Conservation (phyloP, 768 basidiomycete species). For the Tylopilus intermedius region DNA sequence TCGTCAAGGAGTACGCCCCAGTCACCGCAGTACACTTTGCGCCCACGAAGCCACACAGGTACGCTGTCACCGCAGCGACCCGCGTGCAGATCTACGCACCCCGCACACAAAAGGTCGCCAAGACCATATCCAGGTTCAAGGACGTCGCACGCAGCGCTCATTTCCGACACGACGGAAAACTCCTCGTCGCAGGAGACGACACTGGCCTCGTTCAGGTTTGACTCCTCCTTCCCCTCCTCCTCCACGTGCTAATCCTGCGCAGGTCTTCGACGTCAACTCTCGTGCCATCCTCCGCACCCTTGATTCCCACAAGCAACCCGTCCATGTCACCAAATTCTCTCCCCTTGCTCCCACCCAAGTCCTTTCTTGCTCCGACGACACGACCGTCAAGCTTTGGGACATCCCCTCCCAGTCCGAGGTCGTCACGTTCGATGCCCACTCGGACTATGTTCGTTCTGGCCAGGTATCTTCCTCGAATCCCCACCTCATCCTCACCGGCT, state of each 20-base stretch:
- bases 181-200: constrained; percentile 93
- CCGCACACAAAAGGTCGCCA: constrained; percentile 91
- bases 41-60: constrained; percentile 80
- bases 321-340: constrained; percentile 93
- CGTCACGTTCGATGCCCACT: constrained; percentile 77
- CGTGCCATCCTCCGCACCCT: constrained; percentile 90
- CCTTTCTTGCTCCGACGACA: constrained; percentile 94
- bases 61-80: constrained; percentile 92
- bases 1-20: constrained; percentile 95
- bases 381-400: constrained; percentile 91
- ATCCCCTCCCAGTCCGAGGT: constrained; percentile 82
- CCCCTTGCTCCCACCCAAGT: constrained; percentile 73
- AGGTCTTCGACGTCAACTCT: constrained; percentile 84
- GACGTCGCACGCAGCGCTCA: constrained; percentile 87
- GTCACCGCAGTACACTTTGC: constrained; percentile 94
- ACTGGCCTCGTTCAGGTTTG: constrained; percentile 70
- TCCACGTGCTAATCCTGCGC: too few species aligned
- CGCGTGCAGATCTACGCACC: constrained; percentile 94
- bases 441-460: constrained; percentile 95
- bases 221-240: too few species aligned
- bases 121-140: constrained; percentile 95
- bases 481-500: constrained; percentile 83
- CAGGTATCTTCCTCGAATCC: constrained; percentile 81
- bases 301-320: constrained; percentile 92
- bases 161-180: constrained; percentile 89